Conservation (phyloP, 768 basidiomycete genomes). For the Asterophora parasitica region DNA sequence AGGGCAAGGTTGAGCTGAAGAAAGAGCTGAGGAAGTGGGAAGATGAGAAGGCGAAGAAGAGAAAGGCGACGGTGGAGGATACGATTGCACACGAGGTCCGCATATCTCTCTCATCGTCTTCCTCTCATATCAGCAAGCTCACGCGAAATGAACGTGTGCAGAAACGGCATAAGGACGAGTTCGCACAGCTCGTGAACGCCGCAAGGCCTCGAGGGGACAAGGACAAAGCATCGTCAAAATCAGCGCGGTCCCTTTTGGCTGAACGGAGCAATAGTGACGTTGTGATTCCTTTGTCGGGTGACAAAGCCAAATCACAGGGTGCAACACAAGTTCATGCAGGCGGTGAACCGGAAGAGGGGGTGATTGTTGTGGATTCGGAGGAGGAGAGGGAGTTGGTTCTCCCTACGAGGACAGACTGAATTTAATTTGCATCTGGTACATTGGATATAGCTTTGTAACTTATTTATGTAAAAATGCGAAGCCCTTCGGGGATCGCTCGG, state of each 20-base stretch:
- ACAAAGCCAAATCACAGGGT: neutral
- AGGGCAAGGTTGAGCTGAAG: conserved; percentile 41
- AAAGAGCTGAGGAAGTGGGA: conserved; percentile 58
- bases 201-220: conserved; percentile 26
- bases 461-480: neutral
- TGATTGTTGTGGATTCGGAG: conserved; percentile 33
- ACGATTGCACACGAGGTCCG: conserved; percentile 35
- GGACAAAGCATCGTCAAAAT: conserved; percentile 6
- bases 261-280: conserved; percentile 17
- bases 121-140: no score
- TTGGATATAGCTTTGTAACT: neutral
- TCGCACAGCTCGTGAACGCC: conserved; percentile 32
- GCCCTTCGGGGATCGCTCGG: neutral
- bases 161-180: conserved; percentile 37
- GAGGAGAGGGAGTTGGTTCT: conserved; percentile 21
- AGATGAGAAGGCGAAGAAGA: conserved; percentile 38
- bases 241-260: neutral
- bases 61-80: conserved; percentile 36
- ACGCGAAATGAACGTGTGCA: conserved; percentile 10
- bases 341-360: conserved; percentile 13
- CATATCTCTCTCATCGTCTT: neutral
- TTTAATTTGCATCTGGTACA: neutral
- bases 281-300: neutral
- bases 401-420: neutral
- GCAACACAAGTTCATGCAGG: neutral